Evolutionary conservation across 2,329 filamentous ascomycete species (phyloP), one percentile per base, ranked within the genome.

Genomic region (Lasiodiplodia gonubiensis): DNA sequence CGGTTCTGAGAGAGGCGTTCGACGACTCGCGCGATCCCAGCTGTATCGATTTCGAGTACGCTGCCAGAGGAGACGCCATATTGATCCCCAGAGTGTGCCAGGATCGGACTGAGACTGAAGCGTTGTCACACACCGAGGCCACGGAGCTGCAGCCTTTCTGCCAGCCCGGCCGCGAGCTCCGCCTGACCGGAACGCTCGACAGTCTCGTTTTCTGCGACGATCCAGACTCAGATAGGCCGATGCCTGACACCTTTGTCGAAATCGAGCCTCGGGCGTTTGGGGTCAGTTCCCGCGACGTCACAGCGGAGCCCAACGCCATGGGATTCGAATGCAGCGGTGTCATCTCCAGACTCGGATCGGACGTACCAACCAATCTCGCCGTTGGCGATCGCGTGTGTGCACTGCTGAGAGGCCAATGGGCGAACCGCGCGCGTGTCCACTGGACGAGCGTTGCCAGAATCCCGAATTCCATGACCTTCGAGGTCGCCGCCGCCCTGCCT

Each of bases 341-440:
- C 30, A 83, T 92, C 68, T 82, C 83, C 64, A 80, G 85, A 21
- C 83, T 90, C 30, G 90, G 90, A 52, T 79, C 85, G 21, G 81
- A 80, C 33, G 88, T 91, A 37, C 86, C 81, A 42, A 80, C 78
- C 0, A 78, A 92, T 8, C 30, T 33, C 53, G 84, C 85, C 70
- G 82, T 86, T 33, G 90, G 90, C 65, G 92, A 96, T 77, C 85
- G 85, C 27, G 92, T 95, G 60, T 27, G 63, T 55, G 11, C 49
- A 35, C 35, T 54, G 46, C 51, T 35, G 51, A 4, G 51, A 60
- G n/a, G 46, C 30, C 30, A 33, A 6, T 33, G 30, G 30, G 30
- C 30, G 30, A 33, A 33, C 30, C 30, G 3, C 30, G 30, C 10
- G 30, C 30, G 30, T 8, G 30, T 2, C 3, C 30, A 33, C 30